Base-by-base conservation (phyloP, 768 basidiomycete species). In the Serendipita vermifera region DNA sequence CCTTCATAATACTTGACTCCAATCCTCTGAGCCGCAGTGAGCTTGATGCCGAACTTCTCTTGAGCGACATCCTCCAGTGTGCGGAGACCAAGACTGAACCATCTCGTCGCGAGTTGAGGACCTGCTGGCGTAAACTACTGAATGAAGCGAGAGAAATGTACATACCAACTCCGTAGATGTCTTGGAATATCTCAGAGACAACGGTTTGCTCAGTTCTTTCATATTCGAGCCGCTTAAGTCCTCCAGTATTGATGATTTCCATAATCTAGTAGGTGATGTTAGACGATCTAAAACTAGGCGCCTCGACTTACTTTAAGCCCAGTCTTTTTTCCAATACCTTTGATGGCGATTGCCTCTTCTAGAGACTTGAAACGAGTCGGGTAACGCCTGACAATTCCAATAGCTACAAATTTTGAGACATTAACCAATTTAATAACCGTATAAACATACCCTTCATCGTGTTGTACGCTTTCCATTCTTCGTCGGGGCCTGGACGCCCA, bases 151-250 rank as follows among this genome's bases (percentile, higher is more conserved):
- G 13, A 9, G 24, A 6, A 54, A 1, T 15, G 46, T 56, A 68
- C 82, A 58, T 59, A 80, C 89, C 91, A 57, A 92, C 87, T 31
- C 87, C 89, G 62, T 93, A 93, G 38, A 96, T 83, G 5, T 86
- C 85, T 55, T 78, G 77, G 63, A 94, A 92, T 7, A 80, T 41
- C 22, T 72, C 69, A 2, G 75, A 73, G 0, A 75, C 75, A 35
- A 70, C 65, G 1, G 85, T 73, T 53, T 85, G 85, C 33, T 77
- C 79, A 1, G 82, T 83, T 22, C 70, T 73, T 65, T 86, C 85
- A 57, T 80, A 81, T 32, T 68, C 69, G 56, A 91, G 81, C 14
- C 87, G 78, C 20, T 73, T 72, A 29, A 89, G 71, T n/a, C 75
- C 70, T 0, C 88, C 88, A 0, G 87, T 89, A 57, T 80, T 65